phyloP scores from a whole-genome alignment of 352 stramenopile species.

The Globisporangium lucens region DNA sequence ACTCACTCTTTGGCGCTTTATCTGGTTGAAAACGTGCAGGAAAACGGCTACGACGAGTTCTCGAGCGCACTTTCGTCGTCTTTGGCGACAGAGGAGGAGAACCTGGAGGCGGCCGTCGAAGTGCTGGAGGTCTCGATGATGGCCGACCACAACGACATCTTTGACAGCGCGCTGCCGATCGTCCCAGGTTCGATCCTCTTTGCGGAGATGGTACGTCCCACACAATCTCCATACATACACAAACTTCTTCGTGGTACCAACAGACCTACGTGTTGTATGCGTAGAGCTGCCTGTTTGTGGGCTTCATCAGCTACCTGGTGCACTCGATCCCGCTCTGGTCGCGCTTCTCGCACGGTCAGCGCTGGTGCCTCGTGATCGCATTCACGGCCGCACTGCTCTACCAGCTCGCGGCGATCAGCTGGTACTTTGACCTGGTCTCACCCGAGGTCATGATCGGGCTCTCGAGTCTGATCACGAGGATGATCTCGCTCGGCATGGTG shows the following conservation, averaged over 20 bases:
- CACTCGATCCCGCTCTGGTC: conserved; percentile 50
- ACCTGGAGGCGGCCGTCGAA: not conserved
- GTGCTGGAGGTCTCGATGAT: conserved; percentile 5
- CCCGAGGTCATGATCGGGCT: conserved; percentile 49
- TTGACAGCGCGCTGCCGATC: conserved; percentile 24
- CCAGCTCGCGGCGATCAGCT: conserved; percentile 41
- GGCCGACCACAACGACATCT: conserved; percentile 4
- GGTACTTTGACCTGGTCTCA: conserved; percentile 37
- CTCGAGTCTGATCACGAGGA: conserved; percentile 64
- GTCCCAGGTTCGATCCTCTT: conserved; percentile 43
- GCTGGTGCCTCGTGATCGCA: conserved; percentile 43
- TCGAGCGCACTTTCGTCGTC: too few species aligned
- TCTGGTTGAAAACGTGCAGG: not conserved
- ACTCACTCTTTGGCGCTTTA: too few species aligned
- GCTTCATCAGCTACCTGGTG: conserved; percentile 59
- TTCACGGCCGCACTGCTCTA: conserved; percentile 43
- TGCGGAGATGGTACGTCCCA: conserved; percentile 32
- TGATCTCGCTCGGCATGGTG: conserved; percentile 71
- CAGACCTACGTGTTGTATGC: too few species aligned
- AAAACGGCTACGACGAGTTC: conserved; percentile 32
- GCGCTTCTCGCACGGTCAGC: conserved; percentile 51
- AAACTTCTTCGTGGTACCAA: not conserved
- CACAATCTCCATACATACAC: not conserved
- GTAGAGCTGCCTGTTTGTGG: conserved; percentile 61
- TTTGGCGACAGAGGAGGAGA: too few species aligned